Base-by-base conservation (phyloP, 495 filamentous ascomycete species). In the Entonaema liquescens region DNA sequence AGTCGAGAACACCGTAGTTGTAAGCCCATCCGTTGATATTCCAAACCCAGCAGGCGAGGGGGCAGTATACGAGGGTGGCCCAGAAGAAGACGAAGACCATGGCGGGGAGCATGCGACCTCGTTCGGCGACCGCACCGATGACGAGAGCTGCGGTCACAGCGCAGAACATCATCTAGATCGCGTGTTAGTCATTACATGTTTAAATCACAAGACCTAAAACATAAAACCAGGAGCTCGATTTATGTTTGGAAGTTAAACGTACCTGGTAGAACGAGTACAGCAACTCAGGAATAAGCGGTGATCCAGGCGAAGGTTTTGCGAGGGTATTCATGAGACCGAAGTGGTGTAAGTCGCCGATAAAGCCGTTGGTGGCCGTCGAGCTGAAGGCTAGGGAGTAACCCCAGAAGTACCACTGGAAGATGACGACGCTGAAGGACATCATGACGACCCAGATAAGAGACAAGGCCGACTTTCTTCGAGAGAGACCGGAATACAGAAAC, bases 321-420 rank as follows among this genome's bases (percentile, higher is more conserved):
- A 98, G 83, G 4, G 92, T 90, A 76, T 90, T 88, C 79, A 82
- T 88, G 65, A 98, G 88, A 11, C 92, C 95, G 77, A 98, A 92
- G 82, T 97, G 93, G 59, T 88, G 81, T 31, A 98, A 83, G 70
- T 95, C 86, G 44, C 95, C 95, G 74, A 98, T 97, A 81, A 90
- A 99, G 33, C 85, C 75, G 42, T 72, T 93, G 50, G 90, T 94
- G 19, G 92, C 95, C 0, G 88, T 84, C 73, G 89, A 88, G 66
- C 92, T 96, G 82, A 98, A 97, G 33, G 95, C 89, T 47, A 99
- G 83, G 7, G 93, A 97, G 77, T 97, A 98, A 29, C 95, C 95
- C 96, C 95, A 98, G 84, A 99, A 97, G 84, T 98, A 99, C 95
- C 95, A 99, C 78, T 98, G 95, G 84, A 98, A 97, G 47, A 92